Base-by-base conservation (phyloP, 768 basidiomycete species). In the Podaxis sp. region DNA sequence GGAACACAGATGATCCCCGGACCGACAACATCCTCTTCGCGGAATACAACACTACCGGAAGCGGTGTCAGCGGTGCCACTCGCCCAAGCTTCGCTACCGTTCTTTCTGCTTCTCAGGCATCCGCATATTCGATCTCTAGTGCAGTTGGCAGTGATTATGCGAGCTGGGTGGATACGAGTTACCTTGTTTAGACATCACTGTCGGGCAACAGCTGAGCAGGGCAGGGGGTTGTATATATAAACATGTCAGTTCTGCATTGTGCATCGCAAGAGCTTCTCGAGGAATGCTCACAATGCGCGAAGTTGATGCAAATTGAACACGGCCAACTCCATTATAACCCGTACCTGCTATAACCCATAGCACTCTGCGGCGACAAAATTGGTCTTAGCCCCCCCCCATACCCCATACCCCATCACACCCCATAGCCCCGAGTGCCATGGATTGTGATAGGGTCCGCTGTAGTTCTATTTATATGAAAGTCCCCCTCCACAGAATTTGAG, bases 11-110 rank as follows among this genome's bases (percentile, higher is more conserved):
- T 8, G 75, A 75, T 54, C 64, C 71, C 12, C 70, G 72, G 24
- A 82, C 77, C 1, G 77, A 80, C 68, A 67, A 83, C 60, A 71
- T 83, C n/a, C 64, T 80, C 28, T 79, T 80, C 60, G 82, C 76
- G 4, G 82, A 83, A 48, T 83, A 72, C 68, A 77, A 79, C 63
- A 82, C 75, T 61, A 76, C 76, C 6, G 81, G 81, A 11, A 68
- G 71, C 49, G 82, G 82, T 0, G 73, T 75, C 5, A 62, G 67
- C 33, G 73, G 75, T 9, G 72, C 72, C n/a, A 51, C 64, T 17
- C 74, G 81, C 0, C 73, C 82, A 0, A 73, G 70, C 59, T 84
- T 82, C 61, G 74, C 79, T 0, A 78, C 78, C 0, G 68, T 74
- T 8, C 70, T 84, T 17, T 71, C 72, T 22, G 64, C 73, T 6